Percentiles rank a stretch among this genome's conserved stretches.
Conservation (phyloP, 1,139 yeast species). For the Candida mesenterica region DNA sequence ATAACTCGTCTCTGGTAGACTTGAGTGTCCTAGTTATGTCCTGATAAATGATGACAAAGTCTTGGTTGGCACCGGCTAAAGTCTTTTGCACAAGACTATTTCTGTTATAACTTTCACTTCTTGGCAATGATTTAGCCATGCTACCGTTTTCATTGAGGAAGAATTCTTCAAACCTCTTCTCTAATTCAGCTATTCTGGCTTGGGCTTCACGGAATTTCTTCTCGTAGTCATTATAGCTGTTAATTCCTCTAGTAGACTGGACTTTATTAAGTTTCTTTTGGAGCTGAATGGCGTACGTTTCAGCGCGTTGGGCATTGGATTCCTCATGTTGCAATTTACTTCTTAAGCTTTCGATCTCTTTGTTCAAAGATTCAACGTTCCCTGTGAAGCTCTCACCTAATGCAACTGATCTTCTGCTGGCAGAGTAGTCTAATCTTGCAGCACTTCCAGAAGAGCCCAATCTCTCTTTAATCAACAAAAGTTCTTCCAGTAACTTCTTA, state of each 20-base stretch:
- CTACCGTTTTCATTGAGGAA: slow-evolving; percentile 15
- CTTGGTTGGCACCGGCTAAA: slow-evolving; percentile 37
- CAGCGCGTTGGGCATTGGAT: slow-evolving; percentile 43
- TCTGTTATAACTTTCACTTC: slow-evolving; percentile 42
- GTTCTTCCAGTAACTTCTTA: slow-evolving; percentile 54
- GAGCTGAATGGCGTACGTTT: slow-evolving; percentile 44
- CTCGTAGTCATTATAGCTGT: slow-evolving; percentile 36
- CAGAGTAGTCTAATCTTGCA: slow-evolving; percentile 22
- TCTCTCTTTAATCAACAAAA: slow-evolving; percentile 52
- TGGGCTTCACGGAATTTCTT: slow-evolving; percentile 39
- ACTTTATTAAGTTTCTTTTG: slow-evolving; percentile 46
- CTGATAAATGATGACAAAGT: slow-evolving; percentile 52
- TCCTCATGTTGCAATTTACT: slow-evolving; percentile 42
- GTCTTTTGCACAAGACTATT: slow-evolving; percentile 29
- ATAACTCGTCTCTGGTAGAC: slow-evolving; percentile 49
- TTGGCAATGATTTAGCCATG: slow-evolving; percentile 17
- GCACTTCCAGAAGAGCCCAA: slow-evolving; percentile 13
- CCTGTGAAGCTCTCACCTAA: slow-evolving; percentile 31
- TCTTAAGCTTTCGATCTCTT: slow-evolving; percentile 39
- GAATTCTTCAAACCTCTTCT: slow-evolving; percentile 28
- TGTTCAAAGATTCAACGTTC: slow-evolving; percentile 23
- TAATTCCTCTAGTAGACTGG: slow-evolving; percentile 41
- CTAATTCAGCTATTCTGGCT: slow-evolving; percentile 33
- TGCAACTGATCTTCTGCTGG: slow-evolving; percentile 30
- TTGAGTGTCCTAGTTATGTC: slow-evolving; percentile 53